A percentile compares a stretch with the other conserved stretches of the same genome.
Conservation (phyloP, 306 rosid species). For the Quercus cerris region DNA sequence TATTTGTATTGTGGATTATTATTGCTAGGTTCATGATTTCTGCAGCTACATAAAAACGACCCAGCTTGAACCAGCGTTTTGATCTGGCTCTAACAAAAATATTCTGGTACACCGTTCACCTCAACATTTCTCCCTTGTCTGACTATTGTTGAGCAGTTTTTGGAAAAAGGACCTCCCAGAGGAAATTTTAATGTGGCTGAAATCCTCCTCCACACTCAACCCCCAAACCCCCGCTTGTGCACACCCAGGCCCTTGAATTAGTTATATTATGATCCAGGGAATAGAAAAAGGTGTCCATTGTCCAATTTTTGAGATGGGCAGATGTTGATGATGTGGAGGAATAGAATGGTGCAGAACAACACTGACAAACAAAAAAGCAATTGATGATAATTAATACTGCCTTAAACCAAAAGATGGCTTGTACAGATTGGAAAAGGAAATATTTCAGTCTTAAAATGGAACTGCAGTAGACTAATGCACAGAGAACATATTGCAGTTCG, state of each 20-base stretch:
- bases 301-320: background rate
- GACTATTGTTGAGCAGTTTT: background rate
- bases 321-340: background rate
- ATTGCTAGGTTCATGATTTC: background rate
- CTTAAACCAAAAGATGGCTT: background rate
- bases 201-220: background rate
- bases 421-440: background rate
- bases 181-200: background rate
- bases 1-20: background rate
- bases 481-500: background rate
- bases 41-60: background rate
- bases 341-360: too few relatives aligned
- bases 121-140: background rate
- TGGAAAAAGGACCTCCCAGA: background rate
- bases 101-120: background rate
- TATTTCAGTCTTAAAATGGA: background rate
- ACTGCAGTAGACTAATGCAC: background rate
- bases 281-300: background rate
- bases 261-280: background rate
- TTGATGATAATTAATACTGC: background rate
- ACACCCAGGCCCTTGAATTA: too few relatives aligned
- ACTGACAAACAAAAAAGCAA: background rate
- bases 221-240: too few relatives aligned
- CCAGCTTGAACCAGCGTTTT: background rate
- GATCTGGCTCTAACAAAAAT: slow-evolving; percentile 3